phyloP scores from a whole-genome alignment of 495 filamentous ascomycete species.

The Acidiella bohemica region DNA sequence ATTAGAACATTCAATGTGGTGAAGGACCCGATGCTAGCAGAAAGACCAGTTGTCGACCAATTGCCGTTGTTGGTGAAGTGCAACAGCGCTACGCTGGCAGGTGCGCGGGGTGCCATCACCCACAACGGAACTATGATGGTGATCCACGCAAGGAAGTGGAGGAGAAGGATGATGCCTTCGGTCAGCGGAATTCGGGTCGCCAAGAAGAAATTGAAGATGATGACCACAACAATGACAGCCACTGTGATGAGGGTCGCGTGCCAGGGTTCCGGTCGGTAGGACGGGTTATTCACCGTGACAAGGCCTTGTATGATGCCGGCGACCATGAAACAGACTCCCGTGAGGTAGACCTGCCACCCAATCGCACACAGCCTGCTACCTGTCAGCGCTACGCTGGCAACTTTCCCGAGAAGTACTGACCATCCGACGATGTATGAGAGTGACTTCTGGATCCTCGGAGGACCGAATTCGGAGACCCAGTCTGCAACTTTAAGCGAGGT shows the following conservation, averaged over 20 bases:
- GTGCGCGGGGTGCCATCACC: conserved; percentile 19
- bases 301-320: conserved; percentile 27
- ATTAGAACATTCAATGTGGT: conserved; percentile 2
- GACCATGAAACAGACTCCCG: conserved; percentile 28
- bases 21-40: conserved; percentile 14
- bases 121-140: conserved; percentile 20
- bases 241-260: conserved; percentile 14
- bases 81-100: conserved; percentile 19
- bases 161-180: conserved; percentile 10
- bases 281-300: conserved; percentile 12
- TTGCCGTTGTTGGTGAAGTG: conserved; percentile 22
- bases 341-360: conserved; percentile 28
- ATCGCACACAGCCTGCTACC: conserved; percentile 22
- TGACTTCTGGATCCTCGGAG: conserved; percentile 7
- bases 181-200: conserved; percentile 10
- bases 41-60: conserved; percentile 17
- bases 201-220: conserved; percentile 12
- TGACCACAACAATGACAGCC: conserved; percentile 5
- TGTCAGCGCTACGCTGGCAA: neutral
- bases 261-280: conserved; percentile 7
- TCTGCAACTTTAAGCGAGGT: neutral
- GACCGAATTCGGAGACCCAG: conserved; percentile 17
- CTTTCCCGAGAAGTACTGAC: neutral
- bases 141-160: conserved; percentile 11
- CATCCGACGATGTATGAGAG: conserved; percentile 14